Evolutionary conservation across 208 protist genomes (phyloP).

Genomic region (Crithidia acanthocephali): DNA sequence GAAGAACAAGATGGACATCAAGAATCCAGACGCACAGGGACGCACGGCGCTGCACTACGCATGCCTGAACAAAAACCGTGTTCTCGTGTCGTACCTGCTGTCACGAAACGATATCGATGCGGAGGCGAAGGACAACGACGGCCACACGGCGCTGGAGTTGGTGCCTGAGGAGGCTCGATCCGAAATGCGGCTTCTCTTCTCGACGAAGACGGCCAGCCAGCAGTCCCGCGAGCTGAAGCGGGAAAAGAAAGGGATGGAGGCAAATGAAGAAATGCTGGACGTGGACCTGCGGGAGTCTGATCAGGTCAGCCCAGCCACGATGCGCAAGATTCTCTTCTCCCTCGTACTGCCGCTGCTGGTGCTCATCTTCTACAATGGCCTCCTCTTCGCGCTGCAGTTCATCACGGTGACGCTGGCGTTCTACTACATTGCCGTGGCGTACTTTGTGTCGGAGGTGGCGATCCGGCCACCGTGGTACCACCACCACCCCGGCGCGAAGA

Average conservation of each 20-base stretch:
- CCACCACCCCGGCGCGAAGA: slow-evolving; percentile 61
- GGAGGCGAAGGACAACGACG: slow-evolving; percentile 51
- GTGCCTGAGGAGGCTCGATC: slow-evolving; percentile 35
- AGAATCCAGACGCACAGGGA: slow-evolving; percentile 53
- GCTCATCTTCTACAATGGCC: slow-evolving; percentile 81
- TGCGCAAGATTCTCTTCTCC: slow-evolving; percentile 72
- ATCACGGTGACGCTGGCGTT: slow-evolving; percentile 65
- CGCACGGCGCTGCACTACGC: slow-evolving; percentile 80
- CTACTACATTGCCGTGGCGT: slow-evolving; percentile 79
- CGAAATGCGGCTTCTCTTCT: slow-evolving; percentile 69
- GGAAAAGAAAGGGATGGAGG: slow-evolving; percentile 38
- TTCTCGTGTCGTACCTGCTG: slow-evolving; percentile 56
- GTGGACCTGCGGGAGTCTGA: slow-evolving; percentile 61
- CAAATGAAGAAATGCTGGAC: slow-evolving; percentile 56
- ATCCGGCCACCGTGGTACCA: slow-evolving; percentile 93
- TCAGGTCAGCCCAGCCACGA: slow-evolving; percentile 74
- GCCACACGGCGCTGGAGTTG: slow-evolving; percentile 61
- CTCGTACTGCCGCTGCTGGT: slow-evolving; percentile 73
- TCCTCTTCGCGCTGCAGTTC: slow-evolving; percentile 73
- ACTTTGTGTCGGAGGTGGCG: slow-evolving; percentile 90
- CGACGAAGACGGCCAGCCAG: slow-evolving; percentile 42
- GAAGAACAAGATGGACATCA: slow-evolving; percentile 57
- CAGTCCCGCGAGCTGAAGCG: slow-evolving; percentile 32
- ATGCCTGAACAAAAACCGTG: slow-evolving; percentile 41
- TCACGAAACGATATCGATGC: slow-evolving; percentile 48